Evolutionary conservation across 768 basidiomycete species (phyloP).

Genomic region (Cantharellus cinnabarinus): DNA sequence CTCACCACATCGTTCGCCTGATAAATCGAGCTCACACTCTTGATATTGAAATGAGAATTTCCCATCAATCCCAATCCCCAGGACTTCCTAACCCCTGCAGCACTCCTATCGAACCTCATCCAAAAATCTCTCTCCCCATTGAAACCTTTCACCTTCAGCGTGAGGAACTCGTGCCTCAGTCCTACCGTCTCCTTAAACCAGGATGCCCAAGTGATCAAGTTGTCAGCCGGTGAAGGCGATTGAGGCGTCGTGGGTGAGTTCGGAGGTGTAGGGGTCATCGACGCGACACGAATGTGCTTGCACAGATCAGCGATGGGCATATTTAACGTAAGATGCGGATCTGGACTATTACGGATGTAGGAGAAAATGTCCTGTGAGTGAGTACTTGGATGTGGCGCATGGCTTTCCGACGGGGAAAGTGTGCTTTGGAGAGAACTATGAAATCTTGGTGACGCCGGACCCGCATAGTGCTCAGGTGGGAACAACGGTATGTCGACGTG

Average conservation of each 20-base stretch:
- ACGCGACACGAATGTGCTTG: neutral
- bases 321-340: neutral
- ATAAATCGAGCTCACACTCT: neutral
- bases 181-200: neutral
- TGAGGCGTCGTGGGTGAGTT: no score
- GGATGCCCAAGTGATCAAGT: neutral
- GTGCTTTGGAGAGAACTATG: no score
- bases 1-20: neutral
- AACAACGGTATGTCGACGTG: no score
- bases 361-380: neutral
- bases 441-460: no score
- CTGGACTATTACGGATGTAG: neutral
- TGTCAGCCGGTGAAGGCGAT: neutral
- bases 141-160: neutral
- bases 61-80: no score
- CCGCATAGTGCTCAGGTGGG: no score
- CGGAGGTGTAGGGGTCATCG: no score
- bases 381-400: neutral
- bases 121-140: neutral
- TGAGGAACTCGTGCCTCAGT: neutral
- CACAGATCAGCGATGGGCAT: neutral
- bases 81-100: no score
- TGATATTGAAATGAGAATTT: no score
- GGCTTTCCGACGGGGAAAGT: no score
- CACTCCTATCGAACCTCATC: neutral